These are phyloP conservation scores for Actinomucor elegans DNA, from an alignment of 371 early-diverging fungal genomes.

Conservation along the genomic window DNA sequence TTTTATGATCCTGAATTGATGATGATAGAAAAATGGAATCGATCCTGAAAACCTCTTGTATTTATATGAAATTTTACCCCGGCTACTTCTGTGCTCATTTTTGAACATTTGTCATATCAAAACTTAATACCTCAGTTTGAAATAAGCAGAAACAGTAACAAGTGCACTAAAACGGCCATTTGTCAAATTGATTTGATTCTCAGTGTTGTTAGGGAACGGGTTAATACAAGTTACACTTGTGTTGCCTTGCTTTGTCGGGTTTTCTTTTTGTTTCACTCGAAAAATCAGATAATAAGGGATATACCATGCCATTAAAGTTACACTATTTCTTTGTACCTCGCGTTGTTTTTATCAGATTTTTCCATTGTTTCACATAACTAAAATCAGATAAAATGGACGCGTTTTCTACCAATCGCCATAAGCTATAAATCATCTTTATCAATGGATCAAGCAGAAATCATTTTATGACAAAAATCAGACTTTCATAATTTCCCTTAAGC, in stretches of 20 bases:
- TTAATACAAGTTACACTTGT: no score
- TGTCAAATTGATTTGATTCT: no score
- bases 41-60: neutral
- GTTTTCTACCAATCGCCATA: neutral
- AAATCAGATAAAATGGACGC: neutral
- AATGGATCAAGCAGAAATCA: neutral
- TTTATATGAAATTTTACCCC: conserved; percentile 2
- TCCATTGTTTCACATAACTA: conserved; percentile 4
- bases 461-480: neutral
- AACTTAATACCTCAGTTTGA: no score
- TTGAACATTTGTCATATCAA: no score
- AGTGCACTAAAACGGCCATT: no score
- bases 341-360: conserved; percentile 7
- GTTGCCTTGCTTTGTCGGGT: no score
- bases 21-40: neutral
- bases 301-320: no score
- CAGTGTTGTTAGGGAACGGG: no score
- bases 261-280: no score
- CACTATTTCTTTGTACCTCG: neutral
- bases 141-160: no score
- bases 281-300: no score
- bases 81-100: no score
- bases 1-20: neutral
- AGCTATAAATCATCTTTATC: neutral
- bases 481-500: neutral